phyloP scores from a whole-genome alignment of 345 rosid species.

The Capsella bursapastoris region DNA sequence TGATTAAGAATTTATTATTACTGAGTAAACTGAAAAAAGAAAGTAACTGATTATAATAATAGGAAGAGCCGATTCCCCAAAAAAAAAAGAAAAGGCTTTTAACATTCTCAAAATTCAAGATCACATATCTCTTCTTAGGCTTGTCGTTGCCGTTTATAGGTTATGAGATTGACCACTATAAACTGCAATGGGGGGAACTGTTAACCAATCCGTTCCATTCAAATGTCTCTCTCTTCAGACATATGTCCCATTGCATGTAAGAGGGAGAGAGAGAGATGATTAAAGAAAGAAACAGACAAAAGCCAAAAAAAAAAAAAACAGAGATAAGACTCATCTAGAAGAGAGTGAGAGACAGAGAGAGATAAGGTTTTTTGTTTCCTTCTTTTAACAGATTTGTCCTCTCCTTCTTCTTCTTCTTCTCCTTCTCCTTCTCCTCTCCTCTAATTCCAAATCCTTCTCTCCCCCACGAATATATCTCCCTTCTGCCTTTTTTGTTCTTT shows the following conservation, averaged over 20 bases:
- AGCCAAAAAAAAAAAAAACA: conserved; percentile 20
- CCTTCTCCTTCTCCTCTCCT: conserved; percentile 6
- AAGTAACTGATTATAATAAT: conserved; percentile 1
- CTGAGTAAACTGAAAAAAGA: background rate
- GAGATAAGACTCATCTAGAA: conserved; percentile 43
- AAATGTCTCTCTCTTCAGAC: conserved; percentile 33
- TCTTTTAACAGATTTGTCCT: conserved; percentile 21
- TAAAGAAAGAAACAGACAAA: conserved; percentile 32
- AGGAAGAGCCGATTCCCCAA: conserved; percentile 19
- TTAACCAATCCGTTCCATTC: conserved; percentile 23
- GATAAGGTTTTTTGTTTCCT: conserved; percentile 41
- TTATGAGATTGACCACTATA: conserved; percentile 34
- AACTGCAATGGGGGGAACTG: conserved; percentile 30
- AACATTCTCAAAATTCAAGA: conserved; percentile 14
- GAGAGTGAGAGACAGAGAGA: conserved; percentile 31
- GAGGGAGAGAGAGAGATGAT: conserved; percentile 19
- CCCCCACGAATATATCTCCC: conserved; percentile 6
- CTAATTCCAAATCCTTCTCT: conserved; percentile 16
- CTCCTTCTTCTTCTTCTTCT: no score
- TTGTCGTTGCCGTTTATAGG: conserved; percentile 42
- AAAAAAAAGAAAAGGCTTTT: background rate
- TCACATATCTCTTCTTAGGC: conserved; percentile 16
- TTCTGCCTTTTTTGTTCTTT: conserved; percentile 25
- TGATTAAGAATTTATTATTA: background rate
- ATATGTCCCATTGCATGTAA: conserved; percentile 43